Conservation (phyloP, 139 green algal species). For the Gonium pectorale region DNA sequence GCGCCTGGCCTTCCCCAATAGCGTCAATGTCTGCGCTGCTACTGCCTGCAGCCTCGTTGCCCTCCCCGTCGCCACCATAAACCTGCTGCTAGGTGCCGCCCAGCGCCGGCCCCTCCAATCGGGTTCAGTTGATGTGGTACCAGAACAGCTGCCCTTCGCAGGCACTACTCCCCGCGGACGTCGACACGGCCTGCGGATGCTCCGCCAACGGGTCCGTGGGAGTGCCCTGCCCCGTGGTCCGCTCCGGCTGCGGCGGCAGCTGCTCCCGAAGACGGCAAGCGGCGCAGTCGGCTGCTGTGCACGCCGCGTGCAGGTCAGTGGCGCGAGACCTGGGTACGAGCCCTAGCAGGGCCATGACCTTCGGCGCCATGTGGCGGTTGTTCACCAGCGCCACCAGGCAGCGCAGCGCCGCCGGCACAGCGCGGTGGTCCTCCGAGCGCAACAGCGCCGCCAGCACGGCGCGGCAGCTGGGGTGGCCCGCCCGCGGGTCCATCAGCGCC, state of each 20-base stretch:
- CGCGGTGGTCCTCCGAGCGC: conserved; percentile 18
- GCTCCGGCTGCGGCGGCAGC: conserved; percentile 8
- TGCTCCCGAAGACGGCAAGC: conserved; percentile 38
- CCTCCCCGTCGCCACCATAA: neutral
- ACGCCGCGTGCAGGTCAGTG: neutral
- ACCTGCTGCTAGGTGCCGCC: neutral
- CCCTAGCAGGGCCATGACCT: conserved; percentile 50
- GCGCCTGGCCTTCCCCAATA: neutral
- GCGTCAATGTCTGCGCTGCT: too few species aligned
- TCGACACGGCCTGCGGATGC: conserved; percentile 12
- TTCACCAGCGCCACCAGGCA: conserved; percentile 54
- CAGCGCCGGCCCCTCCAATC: neutral
- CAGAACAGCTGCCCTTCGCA: neutral
- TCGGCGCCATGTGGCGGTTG: conserved; percentile 27
- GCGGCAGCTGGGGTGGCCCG: conserved; percentile 27
- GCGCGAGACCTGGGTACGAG: conserved; percentile 37
- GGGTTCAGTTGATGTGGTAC: conserved; percentile 22
- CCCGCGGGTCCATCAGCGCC: conserved; percentile 60
- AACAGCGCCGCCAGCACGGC: conserved; percentile 5
- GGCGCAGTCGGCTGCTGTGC: neutral
- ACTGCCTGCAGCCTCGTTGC: too few species aligned
- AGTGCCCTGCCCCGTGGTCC: neutral
- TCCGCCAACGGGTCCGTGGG: neutral
- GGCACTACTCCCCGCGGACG: neutral
- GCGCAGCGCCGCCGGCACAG: conserved; percentile 42